Evolutionary conservation across 2,329 filamentous ascomycete species (phyloP).

Genomic region (Lachnellula occidentalis): DNA sequence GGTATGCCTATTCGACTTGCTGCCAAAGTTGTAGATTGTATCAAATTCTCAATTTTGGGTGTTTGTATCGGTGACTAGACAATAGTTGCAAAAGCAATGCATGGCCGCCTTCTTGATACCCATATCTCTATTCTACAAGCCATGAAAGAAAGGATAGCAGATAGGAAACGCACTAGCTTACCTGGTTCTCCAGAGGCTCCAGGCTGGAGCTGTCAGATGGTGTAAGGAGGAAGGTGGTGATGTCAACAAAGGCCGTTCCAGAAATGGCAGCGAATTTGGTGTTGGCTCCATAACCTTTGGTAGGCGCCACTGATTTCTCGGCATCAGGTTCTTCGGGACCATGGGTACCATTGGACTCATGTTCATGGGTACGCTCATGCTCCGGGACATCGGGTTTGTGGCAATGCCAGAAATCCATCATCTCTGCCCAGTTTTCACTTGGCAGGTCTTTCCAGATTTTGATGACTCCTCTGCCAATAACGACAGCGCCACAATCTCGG

Average conservation of each 20-base stretch:
- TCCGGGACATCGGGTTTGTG: slow-evolving; percentile 74
- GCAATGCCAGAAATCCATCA: slow-evolving; percentile 99
- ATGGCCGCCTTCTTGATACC: slow-evolving; percentile 61
- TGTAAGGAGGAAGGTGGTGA: slow-evolving; percentile 68
- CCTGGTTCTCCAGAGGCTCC: slow-evolving; percentile 21
- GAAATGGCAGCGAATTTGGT: slow-evolving; percentile 62
- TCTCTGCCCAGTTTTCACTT: slow-evolving; percentile 96
- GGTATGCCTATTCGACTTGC: slow-evolving; percentile 32
- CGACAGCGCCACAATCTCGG: slow-evolving; percentile 39
- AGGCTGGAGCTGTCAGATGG: slow-evolving; percentile 55
- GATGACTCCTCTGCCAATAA: slow-evolving; percentile 36
- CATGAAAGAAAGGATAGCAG: slow-evolving; percentile 9
- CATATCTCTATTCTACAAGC: slow-evolving; percentile 17
- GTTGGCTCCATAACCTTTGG: slow-evolving; percentile 77
- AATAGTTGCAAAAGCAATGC: slow-evolving; percentile 41
- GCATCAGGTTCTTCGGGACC: slow-evolving; percentile 20
- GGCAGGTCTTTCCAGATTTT: slow-evolving; percentile 83
- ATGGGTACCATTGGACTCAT: slow-evolving; percentile 33
- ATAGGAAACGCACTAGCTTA: slow-evolving; percentile 33
- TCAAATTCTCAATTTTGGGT: slow-evolving; percentile 49
- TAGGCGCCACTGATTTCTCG: slow-evolving; percentile 41
- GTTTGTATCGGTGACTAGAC: slow-evolving; percentile 63
- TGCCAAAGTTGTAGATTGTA: slow-evolving; percentile 26
- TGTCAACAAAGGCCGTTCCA: slow-evolving; percentile 73
- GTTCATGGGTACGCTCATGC: slow-evolving; percentile 28